Base-by-base conservation (phyloP, 805 yeast species). In the Candida michaelii region DNA sequence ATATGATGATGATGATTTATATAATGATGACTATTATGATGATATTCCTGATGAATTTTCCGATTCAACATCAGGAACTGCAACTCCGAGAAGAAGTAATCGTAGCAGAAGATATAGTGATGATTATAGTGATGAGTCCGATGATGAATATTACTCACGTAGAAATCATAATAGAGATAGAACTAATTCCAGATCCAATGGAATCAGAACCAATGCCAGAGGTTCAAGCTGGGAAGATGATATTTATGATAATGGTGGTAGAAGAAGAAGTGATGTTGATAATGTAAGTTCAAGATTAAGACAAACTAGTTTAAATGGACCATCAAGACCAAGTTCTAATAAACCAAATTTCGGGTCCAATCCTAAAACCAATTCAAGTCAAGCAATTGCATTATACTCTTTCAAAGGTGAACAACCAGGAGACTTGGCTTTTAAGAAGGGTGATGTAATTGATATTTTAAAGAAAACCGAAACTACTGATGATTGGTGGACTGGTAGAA, bases 401-500 rank as follows among this genome's bases (percentile, higher is more conserved):
- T 91, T 93, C 63, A 85, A 82, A 39, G 98, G 97, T 19, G 96
- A 90, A 63, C 95, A 91, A 66, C 60, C 75, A n/a, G 97, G 97
- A 5, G 99, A 93, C 63, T 73, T 93, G 56, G 79, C 95, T 4
- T 93, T 93, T 74, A 83, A 80, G 52, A 93, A 93, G 71, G 99
- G 99, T 42, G 99, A 93, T 62, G 85, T 87, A 12, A 87, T 93
- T 52, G 83, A 88, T 32, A 85, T 93, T 51, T 69, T 87, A 43
- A 88, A 89, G 63, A 88, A 86, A 63, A 82, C 93, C 8, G 90
- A 85, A 7, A 84, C 96, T 11, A 79, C 82, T 38, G 96, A 93
- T 61, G 98, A 93, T 62, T 93, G 99, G 99, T 93, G 99, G 99
- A 89, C 97, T 0, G 99, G 99, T 19, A 81, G 85, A 59, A 70